phyloP scores from a whole-genome alignment of 257 asterid species.

The Solanum virginianum region DNA sequence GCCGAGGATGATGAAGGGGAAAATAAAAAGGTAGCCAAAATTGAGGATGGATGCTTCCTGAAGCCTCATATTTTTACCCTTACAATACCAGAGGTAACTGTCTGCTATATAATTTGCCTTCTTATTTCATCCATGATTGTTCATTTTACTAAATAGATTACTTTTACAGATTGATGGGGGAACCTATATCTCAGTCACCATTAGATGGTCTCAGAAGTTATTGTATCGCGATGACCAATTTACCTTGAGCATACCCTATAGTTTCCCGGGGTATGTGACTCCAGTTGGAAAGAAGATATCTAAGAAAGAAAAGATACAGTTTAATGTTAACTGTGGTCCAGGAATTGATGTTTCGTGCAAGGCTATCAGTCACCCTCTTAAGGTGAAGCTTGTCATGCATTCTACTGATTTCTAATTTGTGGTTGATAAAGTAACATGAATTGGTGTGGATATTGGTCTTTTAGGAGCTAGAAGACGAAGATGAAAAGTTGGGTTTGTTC shows the following conservation, averaged over 20 bases:
- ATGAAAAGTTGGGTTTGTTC: slow-evolving; percentile 52
- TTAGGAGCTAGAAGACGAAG: slow-evolving; percentile 58
- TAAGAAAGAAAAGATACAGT: slow-evolving; percentile 68
- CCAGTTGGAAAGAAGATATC: slow-evolving; percentile 82
- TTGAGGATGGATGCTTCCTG: slow-evolving; percentile 59
- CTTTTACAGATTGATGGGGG: slow-evolving; percentile 78
- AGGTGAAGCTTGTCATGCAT: slow-evolving; percentile 33
- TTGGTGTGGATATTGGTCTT: neutral
- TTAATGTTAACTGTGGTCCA: slow-evolving; percentile 57
- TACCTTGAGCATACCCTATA: slow-evolving; percentile 67
- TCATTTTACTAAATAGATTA: neutral
- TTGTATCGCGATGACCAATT: slow-evolving; percentile 44
- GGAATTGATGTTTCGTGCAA: slow-evolving; percentile 51
- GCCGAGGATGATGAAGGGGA: slow-evolving; percentile 23
- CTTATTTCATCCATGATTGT: neutral
- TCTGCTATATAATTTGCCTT: neutral
- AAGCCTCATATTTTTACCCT: slow-evolving; percentile 57
- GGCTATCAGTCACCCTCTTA: slow-evolving; percentile 70
- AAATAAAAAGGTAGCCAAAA: slow-evolving; percentile 18
- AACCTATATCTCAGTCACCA: slow-evolving; percentile 49
- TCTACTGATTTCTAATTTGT: neutral
- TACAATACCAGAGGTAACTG: slow-evolving; percentile 59
- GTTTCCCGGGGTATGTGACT: slow-evolving; percentile 72
- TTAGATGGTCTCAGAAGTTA: slow-evolving; percentile 91
- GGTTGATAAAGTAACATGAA: neutral